Percentiles rank a stretch among this genome's conserved stretches.
Evolutionary conservation across 2,329 filamentous ascomycete genomes (phyloP).

Genomic region (Ophiocordyceps camponoti-saundersi): DNA sequence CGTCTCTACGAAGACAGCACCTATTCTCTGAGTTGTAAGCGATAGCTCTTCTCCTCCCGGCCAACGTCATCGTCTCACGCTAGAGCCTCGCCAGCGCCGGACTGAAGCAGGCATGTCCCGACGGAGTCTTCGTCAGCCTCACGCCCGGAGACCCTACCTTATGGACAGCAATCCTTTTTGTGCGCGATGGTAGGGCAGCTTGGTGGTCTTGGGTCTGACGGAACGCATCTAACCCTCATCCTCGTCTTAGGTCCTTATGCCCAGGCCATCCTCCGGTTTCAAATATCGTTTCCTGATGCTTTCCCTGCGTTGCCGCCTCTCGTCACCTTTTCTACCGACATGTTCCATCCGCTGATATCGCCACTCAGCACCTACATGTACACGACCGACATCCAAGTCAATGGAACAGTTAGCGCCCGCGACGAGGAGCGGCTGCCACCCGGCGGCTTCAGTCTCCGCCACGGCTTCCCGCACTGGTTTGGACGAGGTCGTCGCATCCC

Average conservation of each 20-base stretch:
- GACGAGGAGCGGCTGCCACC: slow-evolving; percentile 74
- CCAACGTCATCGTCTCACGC: not conserved
- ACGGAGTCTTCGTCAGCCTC: slow-evolving; percentile 74
- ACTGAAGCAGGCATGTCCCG: slow-evolving; percentile 65
- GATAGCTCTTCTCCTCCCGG: not conserved
- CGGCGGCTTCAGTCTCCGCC: slow-evolving; percentile 75
- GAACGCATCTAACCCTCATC: not conserved
- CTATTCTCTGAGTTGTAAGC: slow-evolving; percentile 69
- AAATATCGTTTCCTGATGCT: slow-evolving; percentile 67
- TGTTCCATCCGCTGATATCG: slow-evolving; percentile 88
- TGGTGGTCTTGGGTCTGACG: no score
- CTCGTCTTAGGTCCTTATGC: slow-evolving; percentile 60
- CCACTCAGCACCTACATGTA: slow-evolving; percentile 92
- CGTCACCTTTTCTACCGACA: slow-evolving; percentile 77
- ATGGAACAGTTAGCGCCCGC: slow-evolving; percentile 64
- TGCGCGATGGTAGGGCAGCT: slow-evolving; percentile 54
- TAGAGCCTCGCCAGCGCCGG: slow-evolving; percentile 39
- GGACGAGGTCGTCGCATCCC: slow-evolving; percentile 33
- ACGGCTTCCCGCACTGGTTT: slow-evolving; percentile 88
- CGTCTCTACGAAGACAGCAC: slow-evolving; percentile 53
- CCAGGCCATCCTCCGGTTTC: slow-evolving; percentile 73
- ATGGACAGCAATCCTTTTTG: slow-evolving; percentile 86
- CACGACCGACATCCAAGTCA: slow-evolving; percentile 58
- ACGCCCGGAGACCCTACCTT: slow-evolving; percentile 64
- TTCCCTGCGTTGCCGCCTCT: slow-evolving; percentile 70